Percentiles rank a stretch among this genome's conserved stretches.
These are phyloP conservation scores for Ploettnerulaceae sp. DNA, from an alignment of 2,329 filamentous ascomycete species.

Conservation along the genomic window DNA sequence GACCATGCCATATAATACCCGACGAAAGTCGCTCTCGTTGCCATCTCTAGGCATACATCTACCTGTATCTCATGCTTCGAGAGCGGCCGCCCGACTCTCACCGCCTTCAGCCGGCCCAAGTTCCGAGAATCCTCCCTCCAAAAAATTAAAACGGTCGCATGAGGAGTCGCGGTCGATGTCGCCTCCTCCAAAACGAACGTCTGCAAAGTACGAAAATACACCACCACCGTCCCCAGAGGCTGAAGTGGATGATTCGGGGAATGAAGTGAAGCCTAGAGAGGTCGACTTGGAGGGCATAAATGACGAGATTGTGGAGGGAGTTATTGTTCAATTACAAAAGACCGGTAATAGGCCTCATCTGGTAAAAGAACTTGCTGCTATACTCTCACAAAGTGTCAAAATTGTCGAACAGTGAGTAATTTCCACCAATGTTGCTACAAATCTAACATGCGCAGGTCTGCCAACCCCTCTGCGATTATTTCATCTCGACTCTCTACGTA, in stretches of 20 bases:
- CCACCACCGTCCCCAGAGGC: slow-evolving; percentile 71
- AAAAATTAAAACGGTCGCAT: slow-evolving; percentile 78
- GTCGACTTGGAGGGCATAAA: slow-evolving; percentile 81
- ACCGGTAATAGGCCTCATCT: slow-evolving; percentile 90
- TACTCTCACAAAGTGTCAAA: slow-evolving; percentile 70
- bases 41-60: slow-evolving; percentile 90
- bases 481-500: slow-evolving; percentile 87
- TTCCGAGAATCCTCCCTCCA: slow-evolving; percentile 44
- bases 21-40: slow-evolving; percentile 90
- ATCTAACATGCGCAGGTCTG: slow-evolving; percentile 60
- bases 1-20: slow-evolving; percentile 91
- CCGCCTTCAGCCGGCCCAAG: slow-evolving; percentile 33
- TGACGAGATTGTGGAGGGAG: slow-evolving; percentile 90
- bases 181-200: slow-evolving; percentile 38
- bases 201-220: slow-evolving; percentile 60
- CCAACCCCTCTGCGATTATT: slow-evolving; percentile 91
- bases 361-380: slow-evolving; percentile 84
- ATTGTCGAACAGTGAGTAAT: slow-evolving; percentile 84
- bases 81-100: slow-evolving; percentile 43
- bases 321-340: slow-evolving; percentile 81
- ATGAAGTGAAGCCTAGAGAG: slow-evolving; percentile 45
- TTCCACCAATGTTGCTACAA: slow-evolving; percentile 11
- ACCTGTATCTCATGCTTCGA: slow-evolving; percentile 59
- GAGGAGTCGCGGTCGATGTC: slow-evolving; percentile 42
- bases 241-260: slow-evolving; percentile 37